A percentile compares a stretch with the other conserved stretches of the same genome.
phyloP scores from a whole-genome alignment of 805 yeast genomes.

The Metschnikowia arizonensis region DNA sequence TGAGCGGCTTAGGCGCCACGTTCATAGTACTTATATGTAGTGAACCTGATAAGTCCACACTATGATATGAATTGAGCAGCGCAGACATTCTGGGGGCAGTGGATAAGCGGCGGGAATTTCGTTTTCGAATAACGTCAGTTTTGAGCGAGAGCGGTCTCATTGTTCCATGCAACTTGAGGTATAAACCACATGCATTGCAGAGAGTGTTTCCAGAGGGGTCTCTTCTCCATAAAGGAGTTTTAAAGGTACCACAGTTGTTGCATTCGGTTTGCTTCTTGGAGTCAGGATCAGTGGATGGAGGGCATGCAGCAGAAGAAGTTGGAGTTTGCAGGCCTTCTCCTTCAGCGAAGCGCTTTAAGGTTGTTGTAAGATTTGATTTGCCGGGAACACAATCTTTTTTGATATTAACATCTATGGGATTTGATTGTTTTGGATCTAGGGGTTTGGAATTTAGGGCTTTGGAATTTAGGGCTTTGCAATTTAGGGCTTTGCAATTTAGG shows the following conservation, averaged over 20 bases:
- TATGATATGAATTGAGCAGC: constrained; percentile 7
- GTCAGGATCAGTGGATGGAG: neutral
- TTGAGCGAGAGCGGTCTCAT: constrained; percentile 56
- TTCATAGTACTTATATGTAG: constrained; percentile 10
- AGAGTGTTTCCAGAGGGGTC: constrained; percentile 57
- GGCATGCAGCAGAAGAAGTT: neutral
- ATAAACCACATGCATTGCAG: constrained; percentile 63
- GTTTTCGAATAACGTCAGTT: constrained; percentile 54
- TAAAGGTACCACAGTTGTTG: constrained; percentile 53
- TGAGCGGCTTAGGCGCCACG: constrained; percentile 5
- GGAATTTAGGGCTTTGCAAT: neutral
- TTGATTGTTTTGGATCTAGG: no score
- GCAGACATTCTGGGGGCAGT: constrained; percentile 10
- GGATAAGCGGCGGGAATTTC: constrained; percentile 40
- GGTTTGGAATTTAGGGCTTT: neutral
- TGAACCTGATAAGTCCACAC: constrained; percentile 6
- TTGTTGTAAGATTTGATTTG: constrained; percentile 16
- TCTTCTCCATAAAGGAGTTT: constrained; percentile 61
- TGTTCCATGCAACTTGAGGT: constrained; percentile 57
- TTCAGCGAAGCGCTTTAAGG: constrained; percentile 7
- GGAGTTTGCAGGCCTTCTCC: neutral
- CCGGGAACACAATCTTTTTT: neutral
- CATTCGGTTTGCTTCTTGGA: constrained; percentile 39
- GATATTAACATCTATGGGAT: neutral
- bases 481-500: no score